Evolutionary conservation across 202 grass and related monocot species (phyloP), one percentile per base, ranked within the genome.

Genomic region (Cymbopogon flexuosus): DNA sequence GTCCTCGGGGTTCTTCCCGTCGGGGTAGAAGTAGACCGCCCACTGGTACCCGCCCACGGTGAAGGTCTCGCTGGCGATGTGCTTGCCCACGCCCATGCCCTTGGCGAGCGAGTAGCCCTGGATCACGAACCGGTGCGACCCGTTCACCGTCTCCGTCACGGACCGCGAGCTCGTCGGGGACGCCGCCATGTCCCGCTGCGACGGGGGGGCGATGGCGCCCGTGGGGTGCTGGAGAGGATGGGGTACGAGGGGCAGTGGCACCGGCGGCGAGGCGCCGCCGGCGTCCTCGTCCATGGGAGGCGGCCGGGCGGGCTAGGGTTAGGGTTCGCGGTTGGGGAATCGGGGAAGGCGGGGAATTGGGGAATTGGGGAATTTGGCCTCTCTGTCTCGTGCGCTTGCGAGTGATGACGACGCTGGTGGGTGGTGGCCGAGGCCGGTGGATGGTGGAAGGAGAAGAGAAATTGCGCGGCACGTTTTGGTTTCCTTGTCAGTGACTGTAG

Each of bases 21-120:
- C 92, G 19, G 95, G 95, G 57, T 98, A 98, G 76, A 93, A 94
- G 89, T 92, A 94, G 81, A 98, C 79, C 29, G 95, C 92, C 95
- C 95, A 98, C 83, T 98, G 86, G 92, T 89, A 92, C 0, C 86
- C 92, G 0, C 95, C 92, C 0, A 90, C 88, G 21, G 86, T 47
- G 72, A 98, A 98, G 84, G 76, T 89, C 62, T 88, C 90, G 90
- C 92, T 93, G 6, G 90, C 90, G 63, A 94, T 88, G 86, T 91
- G 89, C 84, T 84, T 91, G 0, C 95, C 92, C 11, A 88, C 30
- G 47, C 88, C 88, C 85, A 94, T 98, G 33, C 89, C 90, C 86
- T 98, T 90, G 33, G 93, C 83, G 18, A 93, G 90, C 8, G 88
- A 89, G 82, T 92, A 98, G 72, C 90, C 84, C 84, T 90, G 86